phyloP scores from a whole-genome alignment of 2,329 filamentous ascomycete genomes.

The Septoria linicola region DNA sequence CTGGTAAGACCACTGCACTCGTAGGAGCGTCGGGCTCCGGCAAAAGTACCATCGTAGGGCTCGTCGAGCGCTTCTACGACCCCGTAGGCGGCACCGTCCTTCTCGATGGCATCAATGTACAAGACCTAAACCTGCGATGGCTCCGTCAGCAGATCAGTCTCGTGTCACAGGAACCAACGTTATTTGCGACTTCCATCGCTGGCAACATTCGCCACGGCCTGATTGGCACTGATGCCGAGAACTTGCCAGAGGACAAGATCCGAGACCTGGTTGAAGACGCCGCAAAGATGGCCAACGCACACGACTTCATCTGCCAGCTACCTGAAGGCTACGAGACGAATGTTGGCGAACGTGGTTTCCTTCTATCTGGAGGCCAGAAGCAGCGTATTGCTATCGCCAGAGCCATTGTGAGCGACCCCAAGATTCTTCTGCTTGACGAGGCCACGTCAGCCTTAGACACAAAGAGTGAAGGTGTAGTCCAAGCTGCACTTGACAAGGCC shows the following conservation, averaged over 20 bases:
- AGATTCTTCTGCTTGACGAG: constrained; percentile 89
- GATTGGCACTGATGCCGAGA: constrained; percentile 76
- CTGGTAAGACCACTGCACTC: constrained; percentile 87
- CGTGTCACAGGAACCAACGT: constrained; percentile 87
- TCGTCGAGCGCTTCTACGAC: constrained; percentile 92
- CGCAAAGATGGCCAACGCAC: constrained; percentile 87
- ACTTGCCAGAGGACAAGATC: constrained; percentile 65
- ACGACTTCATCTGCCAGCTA: constrained; percentile 80
- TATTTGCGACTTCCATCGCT: constrained; percentile 87
- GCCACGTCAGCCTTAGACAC: constrained; percentile 93
- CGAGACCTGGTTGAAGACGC: constrained; percentile 72
- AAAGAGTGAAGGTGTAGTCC: constrained; percentile 90
- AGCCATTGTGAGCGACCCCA: constrained; percentile 86
- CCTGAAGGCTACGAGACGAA: constrained; percentile 91
- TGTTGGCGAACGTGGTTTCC: constrained; percentile 90
- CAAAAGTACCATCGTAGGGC: constrained; percentile 89
- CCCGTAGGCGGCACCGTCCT: constrained; percentile 76
- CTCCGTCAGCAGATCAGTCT: constrained; percentile 87
- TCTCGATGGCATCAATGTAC: constrained; percentile 80
- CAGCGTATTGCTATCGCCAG: constrained; percentile 94
- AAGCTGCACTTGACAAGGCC: constrained; percentile 85
- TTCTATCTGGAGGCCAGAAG: constrained; percentile 88
- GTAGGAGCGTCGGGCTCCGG: constrained; percentile 93
- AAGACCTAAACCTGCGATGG: constrained; percentile 82
- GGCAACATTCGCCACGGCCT: constrained; percentile 89